These are phyloP conservation scores for Pezizomycotina sp. DNA, from an alignment of 2,329 filamentous ascomycete genomes.

Conservation along the genomic window DNA sequence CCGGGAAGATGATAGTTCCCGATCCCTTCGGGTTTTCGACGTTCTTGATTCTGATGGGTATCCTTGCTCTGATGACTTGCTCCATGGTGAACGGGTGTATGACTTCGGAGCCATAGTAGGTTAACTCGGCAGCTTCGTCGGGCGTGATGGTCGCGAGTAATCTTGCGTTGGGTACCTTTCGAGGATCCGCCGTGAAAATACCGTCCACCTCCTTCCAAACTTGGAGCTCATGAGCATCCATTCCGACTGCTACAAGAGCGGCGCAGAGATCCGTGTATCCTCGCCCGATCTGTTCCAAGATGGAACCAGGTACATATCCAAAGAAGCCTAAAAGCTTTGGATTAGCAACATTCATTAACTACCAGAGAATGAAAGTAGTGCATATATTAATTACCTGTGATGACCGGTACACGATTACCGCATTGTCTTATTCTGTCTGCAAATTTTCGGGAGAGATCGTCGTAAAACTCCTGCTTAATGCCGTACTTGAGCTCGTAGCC, in stretches of 20 bases:
- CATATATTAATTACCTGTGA: slow-evolving; percentile 38
- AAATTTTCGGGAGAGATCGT: slow-evolving; percentile 44
- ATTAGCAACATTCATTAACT: background rate
- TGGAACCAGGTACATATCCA: slow-evolving; percentile 74
- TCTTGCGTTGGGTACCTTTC: slow-evolving; percentile 81
- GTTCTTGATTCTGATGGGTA: slow-evolving; percentile 80
- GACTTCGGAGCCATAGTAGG: slow-evolving; percentile 86
- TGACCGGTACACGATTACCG: slow-evolving; percentile 51
- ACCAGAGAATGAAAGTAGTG: background rate
- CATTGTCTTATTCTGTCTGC: slow-evolving; percentile 49
- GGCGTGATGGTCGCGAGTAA: slow-evolving; percentile 81
- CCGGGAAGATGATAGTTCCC: slow-evolving; percentile 70
- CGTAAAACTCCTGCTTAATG: slow-evolving; percentile 54
- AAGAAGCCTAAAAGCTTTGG: slow-evolving; percentile 52
- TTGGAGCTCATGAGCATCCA: slow-evolving; percentile 77
- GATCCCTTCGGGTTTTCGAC: slow-evolving; percentile 69
- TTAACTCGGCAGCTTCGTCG: slow-evolving; percentile 86
- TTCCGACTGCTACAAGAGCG: slow-evolving; percentile 72
- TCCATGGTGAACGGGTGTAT: slow-evolving; percentile 99
- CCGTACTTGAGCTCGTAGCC: slow-evolving; percentile 43
- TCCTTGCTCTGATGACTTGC: slow-evolving; percentile 71
- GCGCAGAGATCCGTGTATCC: slow-evolving; percentile 96
- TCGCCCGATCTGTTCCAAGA: slow-evolving; percentile 80
- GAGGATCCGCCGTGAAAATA: slow-evolving; percentile 70
- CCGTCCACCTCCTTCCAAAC: slow-evolving; percentile 99